Evolutionary conservation across 768 basidiomycete genomes (phyloP).

Genomic region (Podaxis sp.): DNA sequence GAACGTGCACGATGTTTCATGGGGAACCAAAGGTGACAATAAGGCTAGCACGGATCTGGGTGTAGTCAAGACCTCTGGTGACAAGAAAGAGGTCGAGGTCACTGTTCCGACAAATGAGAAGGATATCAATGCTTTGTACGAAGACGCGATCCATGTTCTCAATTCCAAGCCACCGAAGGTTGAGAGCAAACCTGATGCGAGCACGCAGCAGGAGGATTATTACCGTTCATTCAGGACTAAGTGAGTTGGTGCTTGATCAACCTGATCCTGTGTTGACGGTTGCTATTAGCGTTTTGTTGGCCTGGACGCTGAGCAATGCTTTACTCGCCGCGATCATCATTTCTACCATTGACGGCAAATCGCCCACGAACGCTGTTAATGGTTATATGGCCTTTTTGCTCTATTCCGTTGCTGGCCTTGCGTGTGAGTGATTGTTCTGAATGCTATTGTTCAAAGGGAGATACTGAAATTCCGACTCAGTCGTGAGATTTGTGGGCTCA

Average conservation of each 20-base stretch:
- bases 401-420: slow-evolving; percentile 84
- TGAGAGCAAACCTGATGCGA: slow-evolving; percentile 55
- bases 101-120: slow-evolving; percentile 81
- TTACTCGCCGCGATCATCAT: slow-evolving; percentile 73
- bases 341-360: slow-evolving; percentile 38
- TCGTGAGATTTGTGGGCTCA: slow-evolving; percentile 81
- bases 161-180: slow-evolving; percentile 73
- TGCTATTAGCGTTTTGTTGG: slow-evolving; percentile 56
- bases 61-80: slow-evolving; percentile 59
- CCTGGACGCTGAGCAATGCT: slow-evolving; percentile 87
- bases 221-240: slow-evolving; percentile 90
- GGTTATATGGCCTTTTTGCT: slow-evolving; percentile 90
- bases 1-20: slow-evolving; percentile 88
- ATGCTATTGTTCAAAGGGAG: not conserved
- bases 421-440: slow-evolving; percentile 48
- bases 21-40: slow-evolving; percentile 96
- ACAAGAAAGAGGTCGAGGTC: slow-evolving; percentile 84
- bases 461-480: slow-evolving; percentile 31
- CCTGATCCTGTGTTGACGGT: slow-evolving; percentile 9
- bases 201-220: slow-evolving; percentile 78
- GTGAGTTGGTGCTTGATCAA: slow-evolving; percentile 33
- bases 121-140: slow-evolving; percentile 87
- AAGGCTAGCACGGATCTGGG: slow-evolving; percentile 83
- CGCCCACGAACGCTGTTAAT: slow-evolving; percentile 54
- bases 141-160: slow-evolving; percentile 84